Conservation (phyloP, 352 stramenopile species). For the Halophytophthora batemanensis region DNA sequence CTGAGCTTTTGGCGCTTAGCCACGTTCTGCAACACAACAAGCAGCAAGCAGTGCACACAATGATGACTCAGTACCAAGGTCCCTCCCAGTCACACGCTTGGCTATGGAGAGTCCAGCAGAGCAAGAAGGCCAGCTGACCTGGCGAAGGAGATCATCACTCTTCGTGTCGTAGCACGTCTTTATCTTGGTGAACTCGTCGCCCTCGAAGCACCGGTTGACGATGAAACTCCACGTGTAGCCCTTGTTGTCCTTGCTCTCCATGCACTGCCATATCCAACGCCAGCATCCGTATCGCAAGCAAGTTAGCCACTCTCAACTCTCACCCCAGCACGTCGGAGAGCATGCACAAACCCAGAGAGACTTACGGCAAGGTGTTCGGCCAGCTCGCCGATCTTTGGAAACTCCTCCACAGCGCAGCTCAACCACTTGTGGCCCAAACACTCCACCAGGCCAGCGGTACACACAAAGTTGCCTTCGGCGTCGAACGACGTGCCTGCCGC, state of each 20-base stretch:
- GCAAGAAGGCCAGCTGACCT: slow-evolving; percentile 22
- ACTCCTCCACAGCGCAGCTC: slow-evolving; percentile 69
- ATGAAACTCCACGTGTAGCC: slow-evolving; percentile 64
- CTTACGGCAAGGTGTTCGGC: slow-evolving; percentile 61
- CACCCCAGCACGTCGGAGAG: neutral
- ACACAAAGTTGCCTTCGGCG: slow-evolving; percentile 59
- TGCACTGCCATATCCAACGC: slow-evolving; percentile 31
- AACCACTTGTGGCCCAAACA: slow-evolving; percentile 79
- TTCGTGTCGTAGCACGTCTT: slow-evolving; percentile 63
- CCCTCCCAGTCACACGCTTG: neutral
- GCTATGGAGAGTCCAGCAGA: no score
- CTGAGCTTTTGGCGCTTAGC: slow-evolving; percentile 42
- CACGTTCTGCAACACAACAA: slow-evolving; percentile 38
- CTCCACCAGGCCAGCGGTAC: slow-evolving; percentile 61
- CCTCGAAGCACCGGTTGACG: slow-evolving; percentile 61
- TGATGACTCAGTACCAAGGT: neutral
- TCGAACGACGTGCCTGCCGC: slow-evolving; percentile 66
- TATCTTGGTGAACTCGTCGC: slow-evolving; percentile 44
- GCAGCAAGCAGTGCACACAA: slow-evolving; percentile 1
- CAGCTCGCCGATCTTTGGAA: slow-evolving; percentile 53
- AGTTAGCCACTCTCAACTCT: neutral
- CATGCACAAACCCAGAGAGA: neutral
- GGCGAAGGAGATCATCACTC: slow-evolving; percentile 49
- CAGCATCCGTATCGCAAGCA: neutral
- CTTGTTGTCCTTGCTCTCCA: slow-evolving; percentile 79